phyloP scores from a whole-genome alignment of 2,329 filamentous ascomycete species.

The Nemania sp. region DNA sequence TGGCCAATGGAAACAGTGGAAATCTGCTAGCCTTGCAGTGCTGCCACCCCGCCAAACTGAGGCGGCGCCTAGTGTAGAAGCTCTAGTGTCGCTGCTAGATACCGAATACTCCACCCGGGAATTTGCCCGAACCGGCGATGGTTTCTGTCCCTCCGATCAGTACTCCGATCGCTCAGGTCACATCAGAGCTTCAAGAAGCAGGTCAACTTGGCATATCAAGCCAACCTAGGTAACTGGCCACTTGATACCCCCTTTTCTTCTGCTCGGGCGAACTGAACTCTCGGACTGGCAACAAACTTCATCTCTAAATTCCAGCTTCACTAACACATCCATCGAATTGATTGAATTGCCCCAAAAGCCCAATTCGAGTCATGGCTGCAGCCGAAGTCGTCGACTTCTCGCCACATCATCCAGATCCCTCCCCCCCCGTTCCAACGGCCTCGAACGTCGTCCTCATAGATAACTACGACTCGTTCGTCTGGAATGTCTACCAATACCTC shows the following conservation, averaged over 20 bases:
- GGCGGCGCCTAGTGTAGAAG: neutral
- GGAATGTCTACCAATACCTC: conserved; percentile 99
- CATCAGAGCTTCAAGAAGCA: no score
- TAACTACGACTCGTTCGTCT: conserved; percentile 99
- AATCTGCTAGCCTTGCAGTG: conserved; percentile 4
- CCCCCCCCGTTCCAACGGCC: conserved; percentile 74
- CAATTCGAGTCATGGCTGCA: conserved; percentile 49
- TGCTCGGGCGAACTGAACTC: no score
- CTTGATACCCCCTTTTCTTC: neutral
- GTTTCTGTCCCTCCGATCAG: conserved; percentile 5
- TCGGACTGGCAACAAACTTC: no score
- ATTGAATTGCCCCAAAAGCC: neutral
- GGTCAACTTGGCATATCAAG: neutral
- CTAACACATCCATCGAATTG: neutral
- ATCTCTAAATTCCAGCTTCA: neutral
- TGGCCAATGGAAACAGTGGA: neutral
- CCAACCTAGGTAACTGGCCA: neutral
- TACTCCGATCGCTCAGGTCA: conserved; percentile 11
- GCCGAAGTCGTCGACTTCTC: conserved; percentile 74
- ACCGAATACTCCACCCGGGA: conserved; percentile 13
- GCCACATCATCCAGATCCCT: conserved; percentile 78
- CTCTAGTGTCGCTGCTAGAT: conserved; percentile 9
- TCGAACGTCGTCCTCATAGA: conserved; percentile 94
- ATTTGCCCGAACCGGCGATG: conserved; percentile 22
- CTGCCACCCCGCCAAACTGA: no score